These are phyloP conservation scores for Schizophyllum amplum DNA, from an alignment of 1,284 basidiomycete genomes.

Conservation along the genomic window DNA sequence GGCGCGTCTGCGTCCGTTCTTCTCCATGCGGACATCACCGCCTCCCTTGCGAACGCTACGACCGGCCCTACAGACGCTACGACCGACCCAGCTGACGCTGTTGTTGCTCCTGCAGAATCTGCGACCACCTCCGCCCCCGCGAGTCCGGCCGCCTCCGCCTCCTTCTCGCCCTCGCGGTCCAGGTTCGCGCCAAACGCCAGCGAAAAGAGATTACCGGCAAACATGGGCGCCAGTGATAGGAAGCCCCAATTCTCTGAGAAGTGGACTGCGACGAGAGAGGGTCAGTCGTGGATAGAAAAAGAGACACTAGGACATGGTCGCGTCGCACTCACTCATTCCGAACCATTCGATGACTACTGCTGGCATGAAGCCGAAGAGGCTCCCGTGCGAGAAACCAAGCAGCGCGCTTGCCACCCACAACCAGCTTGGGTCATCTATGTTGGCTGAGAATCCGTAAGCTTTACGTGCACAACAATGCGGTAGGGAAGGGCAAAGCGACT, in stretches of 20 bases:
- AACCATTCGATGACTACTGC: constrained; percentile 78
- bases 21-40: too few species aligned
- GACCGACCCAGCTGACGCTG: too few species aligned
- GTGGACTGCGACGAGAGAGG: constrained; percentile 34
- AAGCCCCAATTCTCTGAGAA: constrained; percentile 78
- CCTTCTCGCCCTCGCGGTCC: constrained; percentile 26
- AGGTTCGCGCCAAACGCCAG: constrained; percentile 69
- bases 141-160: too few species aligned
- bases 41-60: too few species aligned
- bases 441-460: too few species aligned
- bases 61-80: too few species aligned
- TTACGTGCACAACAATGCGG: too few species aligned
- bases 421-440: constrained; percentile 48
- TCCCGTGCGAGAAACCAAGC: constrained; percentile 69
- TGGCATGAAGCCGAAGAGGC: constrained; percentile 68
- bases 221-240: constrained; percentile 57
- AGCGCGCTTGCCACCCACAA: constrained; percentile 74
- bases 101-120: too few species aligned
- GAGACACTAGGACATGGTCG: constrained; percentile 8
- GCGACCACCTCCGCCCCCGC: too few species aligned
- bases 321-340: constrained; percentile 43
- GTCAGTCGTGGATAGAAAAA: background rate
- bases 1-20: too few species aligned
- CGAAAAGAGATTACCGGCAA: constrained; percentile 76
- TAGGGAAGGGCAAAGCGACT: too few species aligned